Evolutionary conservation across 176 grass and related monocot species (phyloP).

Genomic region (Paspalum notatum): DNA sequence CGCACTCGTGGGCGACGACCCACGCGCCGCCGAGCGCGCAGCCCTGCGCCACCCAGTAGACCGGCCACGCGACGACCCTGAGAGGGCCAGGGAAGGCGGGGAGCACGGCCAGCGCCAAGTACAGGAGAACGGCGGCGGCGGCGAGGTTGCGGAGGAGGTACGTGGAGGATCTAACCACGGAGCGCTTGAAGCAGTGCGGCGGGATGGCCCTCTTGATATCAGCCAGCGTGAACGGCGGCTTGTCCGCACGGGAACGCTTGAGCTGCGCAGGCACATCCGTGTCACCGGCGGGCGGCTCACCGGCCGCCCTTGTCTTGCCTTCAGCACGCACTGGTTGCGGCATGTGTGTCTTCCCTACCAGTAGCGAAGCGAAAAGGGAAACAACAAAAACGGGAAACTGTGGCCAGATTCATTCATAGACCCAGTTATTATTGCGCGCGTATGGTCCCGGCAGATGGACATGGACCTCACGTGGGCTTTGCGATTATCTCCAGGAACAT

Average conservation of each 20-base stretch:
- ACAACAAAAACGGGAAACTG: no score
- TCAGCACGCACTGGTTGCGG: background rate
- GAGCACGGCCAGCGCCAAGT: background rate
- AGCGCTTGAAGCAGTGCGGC: background rate
- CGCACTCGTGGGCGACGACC: conserved; percentile 25
- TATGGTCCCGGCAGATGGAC: no score
- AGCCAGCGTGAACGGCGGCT: no score
- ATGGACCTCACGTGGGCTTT: no score
- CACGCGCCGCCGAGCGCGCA: background rate
- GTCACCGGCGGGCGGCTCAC: background rate
- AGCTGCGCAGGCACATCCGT: background rate
- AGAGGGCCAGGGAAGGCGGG: background rate
- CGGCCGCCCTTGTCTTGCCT: background rate
- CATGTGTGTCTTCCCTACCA: no score
- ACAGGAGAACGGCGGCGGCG: background rate
- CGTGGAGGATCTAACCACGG: background rate
- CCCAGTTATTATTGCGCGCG: no score
- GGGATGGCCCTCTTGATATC: background rate
- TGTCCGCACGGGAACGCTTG: background rate
- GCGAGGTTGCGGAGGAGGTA: no score
- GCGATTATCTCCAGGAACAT: no score
- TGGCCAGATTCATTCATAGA: no score
- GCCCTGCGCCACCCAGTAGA: background rate
- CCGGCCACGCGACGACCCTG: background rate
- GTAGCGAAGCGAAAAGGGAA: no score